Evolutionary conservation across 495 filamentous ascomycete genomes (phyloP), one percentile per base, ranked within the genome.

Genomic region (Astrothelium subdiscretum): DNA sequence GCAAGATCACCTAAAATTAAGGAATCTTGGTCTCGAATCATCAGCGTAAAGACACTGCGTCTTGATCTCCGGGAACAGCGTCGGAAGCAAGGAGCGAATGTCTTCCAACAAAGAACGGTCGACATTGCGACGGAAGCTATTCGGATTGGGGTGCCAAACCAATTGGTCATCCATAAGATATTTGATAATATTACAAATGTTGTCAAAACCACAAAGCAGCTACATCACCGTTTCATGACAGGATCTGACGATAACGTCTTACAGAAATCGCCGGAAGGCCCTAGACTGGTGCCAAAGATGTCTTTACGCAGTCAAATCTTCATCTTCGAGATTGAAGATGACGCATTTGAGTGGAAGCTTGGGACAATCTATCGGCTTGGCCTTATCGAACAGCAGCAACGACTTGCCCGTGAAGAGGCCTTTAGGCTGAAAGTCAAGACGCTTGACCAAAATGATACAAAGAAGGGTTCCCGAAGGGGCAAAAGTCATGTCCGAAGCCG

Each of bases 321-420:
- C 11, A 75, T 96, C 26, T 90, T 97, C 62, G 90, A 96, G 63
- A 76, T 99, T 57, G 94, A 99, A 73, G 94, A 99, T 72, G 91
- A 94, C 59, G 86, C 89, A 1, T 99, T 99, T 69, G 94, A 99
- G 70, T 97, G 92, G 87, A 96, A 96, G 69, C 79, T 99, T 24
- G 89, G 90, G 0, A 82, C 86, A 66, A 99, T 97, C 57, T 97
- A 97, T 68, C 85, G 92, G 5, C 81, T 87, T 24, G 94, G 95
- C 1, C 76, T 95, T 26, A 77, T 90, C 57, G 94, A 99, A 68
- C 90, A 97, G 74, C 82, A 85, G 69, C 92, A 97, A 69, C 83
- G 94, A 15, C 75, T 92, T 63, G 92, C 92, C 13, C 82, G 94
- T 27, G 90, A 96, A 74, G 90, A 95, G 48, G 92, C 94, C 0